Base-by-base conservation (phyloP, 768 basidiomycete genomes). In the Amanita phalloides region DNA sequence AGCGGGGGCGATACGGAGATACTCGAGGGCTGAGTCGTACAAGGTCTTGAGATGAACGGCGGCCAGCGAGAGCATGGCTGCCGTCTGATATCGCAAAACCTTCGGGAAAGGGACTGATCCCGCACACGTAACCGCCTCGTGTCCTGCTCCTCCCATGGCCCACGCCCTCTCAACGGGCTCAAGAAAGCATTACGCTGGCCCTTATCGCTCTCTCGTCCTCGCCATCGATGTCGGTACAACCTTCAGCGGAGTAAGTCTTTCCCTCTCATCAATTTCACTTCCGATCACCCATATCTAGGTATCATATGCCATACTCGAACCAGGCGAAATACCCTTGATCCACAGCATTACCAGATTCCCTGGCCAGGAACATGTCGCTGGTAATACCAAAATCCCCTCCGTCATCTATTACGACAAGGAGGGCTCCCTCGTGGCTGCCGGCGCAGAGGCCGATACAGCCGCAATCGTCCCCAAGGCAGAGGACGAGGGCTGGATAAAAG, bases 141-240 rank as follows among this genome's bases (percentile, higher is more conserved):
- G 54, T 49, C 45, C 50, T 53, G 49, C 54, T 48, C 52, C 55
- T 52, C n/a, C 26, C 60, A 61, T 48, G 54, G 55, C 61, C 76
- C 43, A 52, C 13, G 33, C 43, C 21, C 35, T 37, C 39, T 65
- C 73, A n/a, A 68, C 74, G 11, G 80, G 81, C 62, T 79, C 78
- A 59, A 77, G 87, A 51, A 87, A 85, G 65, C 87, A 86, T 21
- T 88, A 86, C 64, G 72, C 66, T 6, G 87, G 87, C 43, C 60
- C 72, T 10, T 67, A 69, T 14, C 75, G 85, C 57, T 77, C 82
- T 53, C 76, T 90, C 49, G 85, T 84, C 55, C 74, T 90, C 58
- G 86, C 87, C 4, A 78, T 90, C 64, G 87, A 90, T 60, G 77
- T 90, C 56, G 87, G 87, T 23, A 90, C 86, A 0, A 90, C 87